Base-by-base conservation (phyloP, 2,329 filamentous ascomycete species). In the Pseudogymnoascus sp. region DNA sequence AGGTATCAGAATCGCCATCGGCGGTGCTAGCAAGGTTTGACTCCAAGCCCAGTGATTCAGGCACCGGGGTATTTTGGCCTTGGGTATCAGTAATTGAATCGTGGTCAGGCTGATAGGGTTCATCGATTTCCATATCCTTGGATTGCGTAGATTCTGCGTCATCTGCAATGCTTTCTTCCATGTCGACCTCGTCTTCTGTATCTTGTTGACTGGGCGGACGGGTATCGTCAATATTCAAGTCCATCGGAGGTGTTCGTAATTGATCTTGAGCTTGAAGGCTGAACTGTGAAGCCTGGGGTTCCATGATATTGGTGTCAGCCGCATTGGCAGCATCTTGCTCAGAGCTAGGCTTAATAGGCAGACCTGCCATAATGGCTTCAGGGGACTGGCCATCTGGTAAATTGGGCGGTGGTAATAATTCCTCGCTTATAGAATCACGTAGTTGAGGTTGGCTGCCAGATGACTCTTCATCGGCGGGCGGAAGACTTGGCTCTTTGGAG, bases 1-100 rank as follows among this genome's bases (percentile, higher is more conserved):
- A 85, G 59, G 75, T 79, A 64, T 85, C 83, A 1, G 81, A 81
- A 46, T 71, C 71, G 5, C 64, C 61, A 3, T 70, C 69, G 38
- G 60, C 61, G n/a, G 59, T 31, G 23, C 67, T 53, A 12, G 12
- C 25, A 53, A 18, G 50, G 28, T 56, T 56, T 21, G n/a, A 25
- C 50, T 18, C 50, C 50, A 56, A 18, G 28, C 16, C 50, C 34
- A 34, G 4, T 56, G 50, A 34, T 56, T 56, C 16, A 56, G 50
- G 10, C 10, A 18, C 50, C 2, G 28, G 16, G 50, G 25, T 10
- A 18, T 34, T 56, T 56, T 56, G n/a, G 28, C 12, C 28, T 16
- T 56, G 50, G 28, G 14, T 4, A 34, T 18, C 50, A 34, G 14
- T 21, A 18, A 34, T 34, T 56, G 28, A 56, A 18, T 56, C 16